phyloP scores from a whole-genome alignment of 768 basidiomycete genomes.

The Galerina sulciceps region DNA sequence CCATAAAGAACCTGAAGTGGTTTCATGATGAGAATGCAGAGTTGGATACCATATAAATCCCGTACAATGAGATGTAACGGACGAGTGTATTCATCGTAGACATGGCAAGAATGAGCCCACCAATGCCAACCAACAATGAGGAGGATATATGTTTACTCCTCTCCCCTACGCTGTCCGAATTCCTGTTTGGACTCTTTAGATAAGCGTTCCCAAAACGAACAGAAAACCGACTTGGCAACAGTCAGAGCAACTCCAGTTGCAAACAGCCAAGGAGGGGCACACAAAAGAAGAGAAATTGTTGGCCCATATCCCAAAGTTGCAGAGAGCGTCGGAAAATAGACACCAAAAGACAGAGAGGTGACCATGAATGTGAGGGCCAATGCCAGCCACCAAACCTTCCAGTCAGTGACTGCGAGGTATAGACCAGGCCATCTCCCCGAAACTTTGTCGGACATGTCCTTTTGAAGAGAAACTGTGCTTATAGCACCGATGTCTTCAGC shows the following conservation, averaged over 20 bases:
- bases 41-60: background rate
- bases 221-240: slow-evolving; percentile 43
- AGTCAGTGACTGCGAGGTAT: slow-evolving; percentile 67
- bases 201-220: background rate
- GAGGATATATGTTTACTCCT: slow-evolving; percentile 71
- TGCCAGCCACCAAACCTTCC: slow-evolving; percentile 86
- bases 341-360: slow-evolving; percentile 74
- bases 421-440: slow-evolving; percentile 47
- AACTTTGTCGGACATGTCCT: slow-evolving; percentile 42
- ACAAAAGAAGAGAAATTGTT: slow-evolving; percentile 73
- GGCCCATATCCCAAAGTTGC: slow-evolving; percentile 71
- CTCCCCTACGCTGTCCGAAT: slow-evolving; percentile 78
- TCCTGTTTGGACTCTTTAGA: slow-evolving; percentile 38
- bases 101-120: slow-evolving; percentile 77
- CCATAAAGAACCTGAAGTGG: slow-evolving; percentile 69
- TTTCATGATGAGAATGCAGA: background rate
- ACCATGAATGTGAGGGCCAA: slow-evolving; percentile 63
- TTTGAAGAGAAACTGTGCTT: slow-evolving; percentile 38
- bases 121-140: slow-evolving; percentile 63
- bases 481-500: slow-evolving; percentile 60
- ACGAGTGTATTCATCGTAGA: slow-evolving; percentile 70
- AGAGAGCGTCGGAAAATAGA: slow-evolving; percentile 79
- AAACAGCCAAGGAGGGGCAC: slow-evolving; percentile 82
- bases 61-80: slow-evolving; percentile 72
- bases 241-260: slow-evolving; percentile 63